Evolutionary conservation across 805 yeast genomes (phyloP).

Genomic region (Suhomyces sp.): DNA sequence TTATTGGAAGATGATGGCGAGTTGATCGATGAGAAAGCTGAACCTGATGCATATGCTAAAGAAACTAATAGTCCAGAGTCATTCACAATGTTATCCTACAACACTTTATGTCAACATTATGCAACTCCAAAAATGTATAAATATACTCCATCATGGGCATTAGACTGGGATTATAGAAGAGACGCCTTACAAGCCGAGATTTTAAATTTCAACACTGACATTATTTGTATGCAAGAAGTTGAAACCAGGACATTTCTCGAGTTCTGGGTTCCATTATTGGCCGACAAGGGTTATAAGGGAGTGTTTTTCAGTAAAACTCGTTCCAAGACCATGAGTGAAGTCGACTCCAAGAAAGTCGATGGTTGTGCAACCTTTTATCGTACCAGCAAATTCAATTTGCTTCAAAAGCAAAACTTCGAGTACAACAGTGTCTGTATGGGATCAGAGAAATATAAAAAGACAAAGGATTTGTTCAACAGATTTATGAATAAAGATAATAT

Average conservation of each 20-base stretch:
- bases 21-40: conserved; percentile 33
- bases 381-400: conserved; percentile 60
- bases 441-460: conserved; percentile 82
- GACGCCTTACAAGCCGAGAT: conserved; percentile 74
- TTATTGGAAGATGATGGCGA: conserved; percentile 77
- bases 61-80: conserved; percentile 30
- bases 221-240: conserved; percentile 92
- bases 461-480: conserved; percentile 92
- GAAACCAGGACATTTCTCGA: conserved; percentile 85
- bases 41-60: conserved; percentile 30
- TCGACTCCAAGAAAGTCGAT: conserved; percentile 86
- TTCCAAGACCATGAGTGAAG: conserved; percentile 81
- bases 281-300: conserved; percentile 73
- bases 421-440: conserved; percentile 79
- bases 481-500: conserved; percentile 95
- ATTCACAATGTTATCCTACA: conserved; percentile 82
- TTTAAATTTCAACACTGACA: conserved; percentile 61
- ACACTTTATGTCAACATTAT: conserved; percentile 92
- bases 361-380: conserved; percentile 96
- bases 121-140: conserved; percentile 91
- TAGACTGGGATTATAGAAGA: conserved; percentile 88
- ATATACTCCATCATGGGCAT: conserved; percentile 96
- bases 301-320: conserved; percentile 84
- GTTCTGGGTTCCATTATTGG: conserved; percentile 76
- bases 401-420: conserved; percentile 74